Percentiles rank a stretch among this genome's conserved stretches.
Evolutionary conservation across 345 rosid genomes (phyloP).

Genomic region (Clarkia xantiana): DNA sequence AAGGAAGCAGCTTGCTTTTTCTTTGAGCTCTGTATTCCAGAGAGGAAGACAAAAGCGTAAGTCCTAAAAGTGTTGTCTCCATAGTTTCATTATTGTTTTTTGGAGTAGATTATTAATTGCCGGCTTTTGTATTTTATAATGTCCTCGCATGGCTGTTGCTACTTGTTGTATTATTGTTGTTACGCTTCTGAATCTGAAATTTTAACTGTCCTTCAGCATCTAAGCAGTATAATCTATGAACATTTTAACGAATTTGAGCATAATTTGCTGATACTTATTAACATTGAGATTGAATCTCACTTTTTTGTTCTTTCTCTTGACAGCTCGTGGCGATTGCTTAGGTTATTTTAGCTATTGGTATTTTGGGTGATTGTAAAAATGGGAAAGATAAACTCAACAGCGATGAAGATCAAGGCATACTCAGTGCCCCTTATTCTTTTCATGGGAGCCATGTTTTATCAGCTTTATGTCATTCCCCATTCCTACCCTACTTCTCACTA

Average conservation of each 20-base stretch:
- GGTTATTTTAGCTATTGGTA: not conserved
- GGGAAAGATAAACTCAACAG: constrained; percentile 22
- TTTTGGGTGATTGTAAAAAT: constrained; percentile 12
- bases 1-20: not conserved
- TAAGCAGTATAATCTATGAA: too few relatives aligned
- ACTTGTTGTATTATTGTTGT: too few relatives aligned
- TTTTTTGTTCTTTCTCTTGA: not conserved
- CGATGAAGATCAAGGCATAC: constrained; percentile 38
- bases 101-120: not conserved
- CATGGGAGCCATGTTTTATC: constrained; percentile 48
- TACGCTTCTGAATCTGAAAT: too few relatives aligned
- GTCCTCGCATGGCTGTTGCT: too few relatives aligned
- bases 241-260: too few relatives aligned
- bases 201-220: too few relatives aligned
- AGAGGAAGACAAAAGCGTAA: not conserved
- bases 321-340: not conserved
- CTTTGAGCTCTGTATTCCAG: not conserved
- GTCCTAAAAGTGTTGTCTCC: not conserved
- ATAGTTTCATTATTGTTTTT: not conserved
- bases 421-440: constrained; percentile 47
- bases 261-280: too few relatives aligned
- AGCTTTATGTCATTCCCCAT: constrained; percentile 63
- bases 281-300: not conserved
- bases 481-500: constrained; percentile 69
- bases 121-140: too few relatives aligned